These are phyloP conservation scores for Fusarium acutatum DNA, from an alignment of 2,329 filamentous ascomycete species.

Conservation along the genomic window DNA sequence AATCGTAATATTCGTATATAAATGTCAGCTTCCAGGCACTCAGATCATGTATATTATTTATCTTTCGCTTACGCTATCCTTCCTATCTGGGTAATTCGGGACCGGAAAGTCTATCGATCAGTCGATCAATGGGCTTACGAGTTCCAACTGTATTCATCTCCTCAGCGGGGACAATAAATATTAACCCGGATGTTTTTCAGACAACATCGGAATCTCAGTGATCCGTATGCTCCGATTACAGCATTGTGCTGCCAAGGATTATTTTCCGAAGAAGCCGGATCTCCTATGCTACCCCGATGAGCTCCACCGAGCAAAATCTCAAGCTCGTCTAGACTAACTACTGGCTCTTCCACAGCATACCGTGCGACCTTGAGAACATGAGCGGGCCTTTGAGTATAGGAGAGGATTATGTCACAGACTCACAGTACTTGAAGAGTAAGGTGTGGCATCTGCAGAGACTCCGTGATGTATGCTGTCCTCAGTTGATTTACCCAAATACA, in stretches of 20 bases:
- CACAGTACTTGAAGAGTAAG: too few relatives aligned
- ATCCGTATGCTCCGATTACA: slow-evolving; percentile 27
- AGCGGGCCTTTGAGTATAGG: not conserved
- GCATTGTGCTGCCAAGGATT: slow-evolving; percentile 16
- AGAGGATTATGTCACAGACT: not conserved
- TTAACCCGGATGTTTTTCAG: not conserved
- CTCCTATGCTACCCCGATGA: slow-evolving; percentile 5
- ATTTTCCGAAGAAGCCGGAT: slow-evolving; percentile 33
- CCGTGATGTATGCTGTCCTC: not conserved
- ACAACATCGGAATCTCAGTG: slow-evolving; percentile 12
- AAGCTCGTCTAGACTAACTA: not conserved
- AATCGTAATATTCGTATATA: slow-evolving; percentile 9
- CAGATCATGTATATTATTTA: not conserved
- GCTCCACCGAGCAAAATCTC: slow-evolving; percentile 2
- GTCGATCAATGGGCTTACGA: slow-evolving; percentile 19
- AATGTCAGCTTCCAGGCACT: not conserved
- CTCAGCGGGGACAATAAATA: not conserved
- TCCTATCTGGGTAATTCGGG: slow-evolving; percentile 16
- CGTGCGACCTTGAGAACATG: not conserved
- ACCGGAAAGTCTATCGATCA: slow-evolving; percentile 13
- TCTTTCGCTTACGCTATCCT: slow-evolving; percentile 4
- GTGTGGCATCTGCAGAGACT: not conserved
- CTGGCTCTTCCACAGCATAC: not conserved
- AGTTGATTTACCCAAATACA: not conserved
- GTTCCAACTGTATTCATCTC: not conserved